Conservation (phyloP, 225 moss, liverwort and hornwort genomes). For the Bryoerythrophyllum caledonicum region DNA sequence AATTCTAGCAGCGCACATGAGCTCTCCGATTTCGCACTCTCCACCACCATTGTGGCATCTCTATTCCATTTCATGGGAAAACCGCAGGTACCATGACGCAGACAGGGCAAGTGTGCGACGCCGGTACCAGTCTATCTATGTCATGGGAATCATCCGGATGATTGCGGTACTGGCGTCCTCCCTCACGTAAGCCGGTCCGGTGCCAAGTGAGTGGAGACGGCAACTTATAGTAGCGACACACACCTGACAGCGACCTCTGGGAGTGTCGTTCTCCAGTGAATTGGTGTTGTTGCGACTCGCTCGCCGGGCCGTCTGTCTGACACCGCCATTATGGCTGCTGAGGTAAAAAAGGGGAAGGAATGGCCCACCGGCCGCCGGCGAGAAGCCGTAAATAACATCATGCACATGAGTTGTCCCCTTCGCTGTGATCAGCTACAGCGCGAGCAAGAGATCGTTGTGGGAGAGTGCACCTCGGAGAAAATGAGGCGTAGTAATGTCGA, state of each 20-base stretch:
- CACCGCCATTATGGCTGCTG: slow-evolving; percentile 18
- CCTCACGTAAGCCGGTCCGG: not conserved
- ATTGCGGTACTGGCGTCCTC: too few species aligned
- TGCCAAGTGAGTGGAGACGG: not conserved
- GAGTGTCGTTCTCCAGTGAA: slow-evolving; percentile 3
- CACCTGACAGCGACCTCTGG: not conserved
- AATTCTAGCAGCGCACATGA: slow-evolving; percentile 6
- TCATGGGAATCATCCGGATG: slow-evolving; percentile 24
- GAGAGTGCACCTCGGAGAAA: not conserved
- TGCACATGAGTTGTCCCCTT: not conserved
- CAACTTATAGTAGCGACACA: slow-evolving; percentile 10
- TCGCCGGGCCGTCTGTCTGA: not conserved
- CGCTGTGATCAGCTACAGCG: not conserved
- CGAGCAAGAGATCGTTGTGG: slow-evolving; percentile 16
- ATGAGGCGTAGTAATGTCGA: not conserved
- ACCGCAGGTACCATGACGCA: too few species aligned
- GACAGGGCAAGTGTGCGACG: slow-evolving; percentile 8
- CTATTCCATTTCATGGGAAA: too few species aligned
- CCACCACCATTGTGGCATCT: too few species aligned
- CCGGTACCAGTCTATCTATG: slow-evolving; percentile 6
- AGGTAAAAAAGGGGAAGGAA: not conserved
- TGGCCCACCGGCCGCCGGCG: slow-evolving; percentile 19
- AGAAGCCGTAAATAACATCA: not conserved
- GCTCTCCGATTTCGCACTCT: not conserved
- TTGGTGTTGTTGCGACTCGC: not conserved